Base-by-base conservation (phyloP, 2,329 filamentous ascomycete genomes). In the Microdochium bolleyi region DNA sequence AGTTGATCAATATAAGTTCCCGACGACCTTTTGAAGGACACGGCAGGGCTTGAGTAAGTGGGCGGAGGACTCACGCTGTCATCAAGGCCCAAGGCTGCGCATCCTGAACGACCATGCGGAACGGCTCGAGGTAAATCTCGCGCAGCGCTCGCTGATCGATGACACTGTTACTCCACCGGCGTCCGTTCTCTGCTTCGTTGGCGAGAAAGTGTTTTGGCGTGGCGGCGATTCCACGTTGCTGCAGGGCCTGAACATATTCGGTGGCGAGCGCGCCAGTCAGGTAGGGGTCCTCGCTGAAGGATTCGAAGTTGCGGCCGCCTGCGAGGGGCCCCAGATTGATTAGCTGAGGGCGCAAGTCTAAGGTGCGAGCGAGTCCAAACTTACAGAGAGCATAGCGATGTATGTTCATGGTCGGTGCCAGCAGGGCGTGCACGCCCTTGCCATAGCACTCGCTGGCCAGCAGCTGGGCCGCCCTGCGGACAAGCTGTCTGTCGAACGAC, bases 281-380 rank as follows among this genome's bases (percentile, higher is more conserved):
- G 14, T 73, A 60, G n/a, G 72, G 72, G 53, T 75, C 73, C 54
- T 75, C 69, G 24, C 66, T 68, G 48, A 73, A 64, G 50, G 67
- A 70, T 57, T 75, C 73, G 52, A 74, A 74, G 30, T 70, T 70
- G 50, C 72, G 61, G 16, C 72, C 72, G 4, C 67, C 72, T n/a
- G n/a, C n/a, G n/a, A n/a, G n/a, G n/a, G n/a, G n/a, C n/a, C n/a
- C n/a, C n/a, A n/a, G n/a, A n/a, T n/a, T n/a, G n/a, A n/a, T n/a
- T n/a, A n/a, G n/a, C n/a, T n/a, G n/a, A n/a, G n/a, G n/a, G n/a
- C n/a, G n/a, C n/a, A n/a, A n/a, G n/a, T n/a, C n/a, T n/a, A n/a
- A n/a, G n/a, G n/a, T n/a, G n/a, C n/a, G n/a, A n/a, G n/a, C n/a
- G n/a, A n/a, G n/a, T n/a, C n/a, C n/a, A 34, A 14, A 34, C 30